Evolutionary conservation across 1,284 basidiomycete species (phyloP), one percentile per base, ranked within the genome.

Genomic region (Trichosporon sp.): DNA sequence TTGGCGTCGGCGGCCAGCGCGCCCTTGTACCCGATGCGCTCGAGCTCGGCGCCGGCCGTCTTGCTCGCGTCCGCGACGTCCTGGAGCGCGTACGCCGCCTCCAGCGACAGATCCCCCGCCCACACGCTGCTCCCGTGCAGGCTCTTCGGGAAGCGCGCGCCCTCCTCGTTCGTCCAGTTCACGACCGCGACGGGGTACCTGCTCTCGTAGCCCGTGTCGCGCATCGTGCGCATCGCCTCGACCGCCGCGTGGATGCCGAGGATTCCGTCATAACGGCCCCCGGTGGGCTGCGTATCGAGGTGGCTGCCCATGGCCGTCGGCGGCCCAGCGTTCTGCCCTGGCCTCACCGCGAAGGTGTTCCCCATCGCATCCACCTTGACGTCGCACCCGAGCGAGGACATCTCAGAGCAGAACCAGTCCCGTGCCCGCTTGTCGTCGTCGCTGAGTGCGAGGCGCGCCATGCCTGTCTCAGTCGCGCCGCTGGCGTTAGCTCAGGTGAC

Each of bases 301-400:
- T 78, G 77, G 6, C 69, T 72, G 8, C 75, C 77, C 70, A 78
- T 76, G 18, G 75, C 77, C 13, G 74, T 75, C 8, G 77, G 77
- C 15, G 72, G 62, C 3, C 68, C 68, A 15, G 67, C 66, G 29
- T 65, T 60, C 62, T 69, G 69, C n/a, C 78, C 79, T 4, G 68
- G 65, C 0, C 73, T 72, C 27, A 77, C 70, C 25, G 76, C 74
- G 62, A 80, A 81, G 72, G 79, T 79, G 73, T 80, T 80, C 12
- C 80, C 80, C 77, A 81, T 80, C 25, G 67, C 21, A 65, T 77
- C 76, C 8, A 76, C 68, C n/a, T 72, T 75, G 56, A 80, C 74
- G 15, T 67, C 63, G 68, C 79, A 81, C 0, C 78, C 80, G 1
- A 81, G 74, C 29, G 70, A 69, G 47, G 73, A 64, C 51, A 74